Evolutionary conservation across 345 rosid species (phyloP).

Genomic region (Erodium maritimum): DNA sequence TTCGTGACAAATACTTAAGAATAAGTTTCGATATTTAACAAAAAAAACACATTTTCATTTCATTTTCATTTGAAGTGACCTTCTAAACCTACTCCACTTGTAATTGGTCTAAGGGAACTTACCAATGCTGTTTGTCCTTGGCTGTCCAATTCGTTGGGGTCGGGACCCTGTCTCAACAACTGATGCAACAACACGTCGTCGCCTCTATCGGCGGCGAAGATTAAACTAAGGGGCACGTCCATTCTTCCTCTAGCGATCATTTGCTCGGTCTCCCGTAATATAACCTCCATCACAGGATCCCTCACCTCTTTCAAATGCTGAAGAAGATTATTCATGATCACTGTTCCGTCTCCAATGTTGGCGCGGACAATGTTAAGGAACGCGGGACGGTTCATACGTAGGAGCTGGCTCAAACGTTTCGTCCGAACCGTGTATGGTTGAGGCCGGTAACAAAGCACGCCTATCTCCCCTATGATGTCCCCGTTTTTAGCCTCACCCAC

Average conservation of each 20-base stretch:
- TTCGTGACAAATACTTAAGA: too few species aligned
- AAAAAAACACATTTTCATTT: too few species aligned
- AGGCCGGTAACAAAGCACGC: conserved; percentile 78
- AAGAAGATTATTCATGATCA: conserved; percentile 80
- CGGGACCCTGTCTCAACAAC: conserved; percentile 55
- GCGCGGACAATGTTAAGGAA: conserved; percentile 64
- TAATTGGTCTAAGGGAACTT: too few species aligned
- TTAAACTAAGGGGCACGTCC: conserved; percentile 74
- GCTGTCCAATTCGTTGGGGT: conserved; percentile 53
- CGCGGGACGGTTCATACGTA: conserved; percentile 70
- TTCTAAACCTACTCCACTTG: too few species aligned
- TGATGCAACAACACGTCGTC: conserved; percentile 66
- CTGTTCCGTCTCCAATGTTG: conserved; percentile 81
- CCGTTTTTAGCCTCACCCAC: conserved; percentile 55
- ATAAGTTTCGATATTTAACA: too few species aligned
- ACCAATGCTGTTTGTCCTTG: conserved; percentile 62
- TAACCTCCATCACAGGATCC: conserved; percentile 46
- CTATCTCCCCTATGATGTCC: conserved; percentile 71
- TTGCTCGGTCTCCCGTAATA: conserved; percentile 53
- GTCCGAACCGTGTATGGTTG: conserved; percentile 78
- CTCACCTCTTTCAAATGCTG: conserved; percentile 63
- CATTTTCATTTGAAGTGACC: too few species aligned
- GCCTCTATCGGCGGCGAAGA: conserved; percentile 70
- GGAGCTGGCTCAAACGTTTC: conserved; percentile 68
- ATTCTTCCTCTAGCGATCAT: conserved; percentile 67